Evolutionary conservation across 2,329 filamentous ascomycete species (phyloP).

Genomic region (Ophiosphaerella korrae): DNA sequence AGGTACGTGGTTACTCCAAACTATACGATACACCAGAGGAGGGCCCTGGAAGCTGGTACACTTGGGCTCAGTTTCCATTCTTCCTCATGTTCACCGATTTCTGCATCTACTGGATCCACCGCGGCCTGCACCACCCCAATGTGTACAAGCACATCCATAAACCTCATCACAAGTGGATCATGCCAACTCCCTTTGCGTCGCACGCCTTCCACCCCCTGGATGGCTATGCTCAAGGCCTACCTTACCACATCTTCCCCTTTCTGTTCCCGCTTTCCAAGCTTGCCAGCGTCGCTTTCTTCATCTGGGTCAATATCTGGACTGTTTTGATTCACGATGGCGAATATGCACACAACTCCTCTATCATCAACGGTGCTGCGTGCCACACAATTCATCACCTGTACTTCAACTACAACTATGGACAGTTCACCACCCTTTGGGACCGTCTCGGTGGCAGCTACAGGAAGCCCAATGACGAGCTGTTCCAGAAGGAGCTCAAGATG

Average conservation of each 20-base stretch:
- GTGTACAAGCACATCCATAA: slow-evolving; percentile 93
- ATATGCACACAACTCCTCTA: slow-evolving; percentile 85
- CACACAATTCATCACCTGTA: slow-evolving; percentile 88
- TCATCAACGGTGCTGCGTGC: slow-evolving; percentile 94
- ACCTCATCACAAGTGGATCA: slow-evolving; percentile 99
- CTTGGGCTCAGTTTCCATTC: slow-evolving; percentile 80
- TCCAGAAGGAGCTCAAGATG: slow-evolving; percentile 85
- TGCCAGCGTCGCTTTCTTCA: slow-evolving; percentile 82
- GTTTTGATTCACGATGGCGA: slow-evolving; percentile 96
- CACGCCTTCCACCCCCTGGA: slow-evolving; percentile 96
- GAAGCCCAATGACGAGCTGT: slow-evolving; percentile 83
- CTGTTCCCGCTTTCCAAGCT: slow-evolving; percentile 91
- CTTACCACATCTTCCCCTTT: slow-evolving; percentile 93
- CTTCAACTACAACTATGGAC: slow-evolving; percentile 78
- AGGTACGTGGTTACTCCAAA: slow-evolving; percentile 83
- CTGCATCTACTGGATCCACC: slow-evolving; percentile 90
- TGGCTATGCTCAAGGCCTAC: slow-evolving; percentile 84
- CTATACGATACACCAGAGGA: slow-evolving; percentile 82
- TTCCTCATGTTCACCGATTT: slow-evolving; percentile 90
- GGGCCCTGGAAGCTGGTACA: slow-evolving; percentile 78
- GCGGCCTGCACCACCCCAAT: slow-evolving; percentile 77
- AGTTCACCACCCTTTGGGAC: slow-evolving; percentile 93
- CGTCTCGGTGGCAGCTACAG: slow-evolving; percentile 85
- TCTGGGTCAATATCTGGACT: slow-evolving; percentile 96
- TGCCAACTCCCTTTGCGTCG: slow-evolving; percentile 91